Evolutionary conservation across 306 rosid genomes (phyloP), one percentile per base, ranked within the genome.

Genomic region (Rosa multiflora): DNA sequence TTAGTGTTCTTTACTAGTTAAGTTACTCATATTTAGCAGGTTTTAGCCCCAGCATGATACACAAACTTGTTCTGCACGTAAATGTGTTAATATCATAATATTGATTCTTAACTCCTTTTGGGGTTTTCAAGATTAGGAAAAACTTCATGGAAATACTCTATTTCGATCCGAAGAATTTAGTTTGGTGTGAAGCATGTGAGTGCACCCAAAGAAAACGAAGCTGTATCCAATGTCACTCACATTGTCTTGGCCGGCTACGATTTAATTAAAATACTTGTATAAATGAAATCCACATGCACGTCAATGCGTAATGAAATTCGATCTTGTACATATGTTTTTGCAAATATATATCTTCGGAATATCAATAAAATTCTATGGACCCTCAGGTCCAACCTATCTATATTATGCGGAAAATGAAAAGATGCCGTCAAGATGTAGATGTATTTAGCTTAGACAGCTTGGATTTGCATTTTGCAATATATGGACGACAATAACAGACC

Each of bases 11-110:
- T 20, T 39, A 12, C 51, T 29, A 74, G 29, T 43, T 75, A 42
- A 21, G 15, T 43, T 75, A 58, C 9, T 59, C 12, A 32, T 10
- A 44, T 18, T 47, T 3, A 55, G 47, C 2, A 62, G 21, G 47
- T 63, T 46, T 29, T 42, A 48, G 37, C 75, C n/a, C 1, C 35
- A 47, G 79, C 59, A 40, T 63, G 37, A n/a, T 40, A 43, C 68
- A 17, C 80, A 69, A 70, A 51, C 81, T 76, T 82, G 64, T 40
- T 42, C 12, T 77, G 56, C 75, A 72, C 75, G 82, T 72, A 72
- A 81, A 77, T 64, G 70, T 63, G 35, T 52, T 64, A 0, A 53
- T 72, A 72, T 43, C 12, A 42, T 62, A 77, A n/a, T n/a, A n/a
- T 29, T 37, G 14, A 18, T 13, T 53, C 59, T 81, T 40, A 5